Percentiles rank a stretch among this genome's conserved stretches.
These are phyloP conservation scores for Ceratopteris richardii DNA, from an alignment of 75 land plant genomes.

Conservation along the genomic window DNA sequence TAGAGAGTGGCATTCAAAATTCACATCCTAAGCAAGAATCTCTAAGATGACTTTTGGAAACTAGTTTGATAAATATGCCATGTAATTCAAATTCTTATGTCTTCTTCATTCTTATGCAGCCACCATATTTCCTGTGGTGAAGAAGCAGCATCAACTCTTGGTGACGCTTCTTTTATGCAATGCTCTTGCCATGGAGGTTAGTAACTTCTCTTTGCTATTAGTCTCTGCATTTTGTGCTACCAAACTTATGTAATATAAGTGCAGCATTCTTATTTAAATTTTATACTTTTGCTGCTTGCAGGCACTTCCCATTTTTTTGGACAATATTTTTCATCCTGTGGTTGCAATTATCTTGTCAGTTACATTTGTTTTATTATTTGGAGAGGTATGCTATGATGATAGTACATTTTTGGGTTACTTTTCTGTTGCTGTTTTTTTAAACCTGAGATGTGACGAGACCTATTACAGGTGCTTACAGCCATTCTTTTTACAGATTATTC, in stretches of 20 bases:
- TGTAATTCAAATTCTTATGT: too few species aligned
- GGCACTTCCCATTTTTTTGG: conserved; percentile 90
- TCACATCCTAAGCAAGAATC: too few species aligned
- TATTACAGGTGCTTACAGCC: neutral
- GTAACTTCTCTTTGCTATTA: neutral
- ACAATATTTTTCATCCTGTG: conserved; percentile 73
- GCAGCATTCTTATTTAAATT: too few species aligned
- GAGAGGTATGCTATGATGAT: conserved; percentile 82
- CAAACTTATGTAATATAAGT: neutral
- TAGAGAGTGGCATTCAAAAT: too few species aligned
- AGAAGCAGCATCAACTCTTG: conserved; percentile 80
- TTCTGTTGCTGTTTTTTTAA: too few species aligned
- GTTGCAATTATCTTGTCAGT: conserved; percentile 86
- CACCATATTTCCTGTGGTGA: conserved; percentile 62
- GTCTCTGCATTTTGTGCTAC: neutral
- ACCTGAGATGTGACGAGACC: too few species aligned
- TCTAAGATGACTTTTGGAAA: too few species aligned
- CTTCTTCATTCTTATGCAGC: conserved; percentile 26
- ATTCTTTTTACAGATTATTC: conserved; percentile 27
- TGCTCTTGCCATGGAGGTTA: conserved; percentile 79
- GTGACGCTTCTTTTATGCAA: conserved; percentile 81
- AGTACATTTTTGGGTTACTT: too few species aligned
- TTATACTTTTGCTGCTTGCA: conserved; percentile 23
- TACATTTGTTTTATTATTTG: conserved; percentile 89
- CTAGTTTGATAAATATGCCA: too few species aligned